Base-by-base conservation (phyloP, 768 basidiomycete genomes). In the Hypholoma fasciculare region DNA sequence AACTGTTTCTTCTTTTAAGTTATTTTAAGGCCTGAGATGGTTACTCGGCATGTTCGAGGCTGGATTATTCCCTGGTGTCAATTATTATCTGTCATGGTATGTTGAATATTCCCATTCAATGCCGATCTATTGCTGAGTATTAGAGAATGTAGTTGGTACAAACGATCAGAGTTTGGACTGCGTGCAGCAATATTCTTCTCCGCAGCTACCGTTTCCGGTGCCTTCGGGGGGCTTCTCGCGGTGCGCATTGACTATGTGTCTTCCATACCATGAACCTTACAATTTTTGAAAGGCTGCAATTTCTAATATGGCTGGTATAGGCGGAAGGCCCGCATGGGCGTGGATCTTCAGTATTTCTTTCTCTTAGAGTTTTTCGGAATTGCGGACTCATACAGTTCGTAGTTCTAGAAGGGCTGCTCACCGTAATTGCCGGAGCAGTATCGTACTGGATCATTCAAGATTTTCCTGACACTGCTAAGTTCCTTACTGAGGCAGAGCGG, bases 361-460 rank as follows among this genome's bases (percentile, higher is more conserved):
- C 19, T 9, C 19, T 20, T 23, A 37, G 40, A 7, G 0, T 23
- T 17, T 12, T 11, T 7, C 4, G 27, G 26, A 17, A 7, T n/a
- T 5, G 4, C 5, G 3, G 27, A 13, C 42, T 51, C 37, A 58
- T 42, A 40, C 27, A 14, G 13, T 49, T 16, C 14, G 40, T 56
- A 74, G 78, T 90, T 55, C 60, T 90, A 12, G 87, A 90, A 65
- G 90, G 89, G 17, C 72, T 91, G 37, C 74, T 73, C 13, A 91
- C 90, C 1, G 77, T 91, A 23, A 14, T 90, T n/a, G 88, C 86
- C 5, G 88, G 87, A 8, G 67, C 69, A 20, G 68, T 76, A 9
- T 90, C 89, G 1, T 92, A 85, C 74, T 92, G 82, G 80, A 83
- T 92, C 66, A 83, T 92, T 58, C 85, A 90, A 64, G 91, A 92